A percentile compares a stretch with the other conserved stretches of the same genome.
phyloP scores from a whole-genome alignment of 2,329 filamentous ascomycete genomes.

The Sporothrix phasma region DNA sequence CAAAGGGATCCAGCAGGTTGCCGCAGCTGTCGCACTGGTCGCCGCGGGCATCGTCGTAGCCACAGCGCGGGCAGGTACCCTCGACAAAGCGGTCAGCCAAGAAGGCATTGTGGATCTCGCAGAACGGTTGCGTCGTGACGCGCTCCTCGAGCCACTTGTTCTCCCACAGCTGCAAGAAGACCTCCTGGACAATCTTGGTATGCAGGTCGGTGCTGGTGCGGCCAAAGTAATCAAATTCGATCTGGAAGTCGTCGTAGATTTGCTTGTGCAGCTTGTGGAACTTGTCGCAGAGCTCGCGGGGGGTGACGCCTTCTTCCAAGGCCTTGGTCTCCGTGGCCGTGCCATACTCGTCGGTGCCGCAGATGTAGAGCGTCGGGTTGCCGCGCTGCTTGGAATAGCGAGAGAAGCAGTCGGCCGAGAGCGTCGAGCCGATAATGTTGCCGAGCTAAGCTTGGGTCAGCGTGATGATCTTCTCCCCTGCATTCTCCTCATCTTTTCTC shows the following conservation, averaged over 20 bases:
- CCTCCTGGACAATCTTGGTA: conserved; percentile 84
- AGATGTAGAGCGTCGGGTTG: conserved; percentile 73
- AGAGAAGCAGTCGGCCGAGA: conserved; percentile 80
- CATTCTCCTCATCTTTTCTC: too few relatives aligned
- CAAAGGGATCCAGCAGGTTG: conserved; percentile 58
- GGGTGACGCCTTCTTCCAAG: conserved; percentile 72
- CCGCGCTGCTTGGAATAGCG: conserved; percentile 73
- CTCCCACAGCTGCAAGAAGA: conserved; percentile 78
- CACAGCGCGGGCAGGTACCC: conserved; percentile 64
- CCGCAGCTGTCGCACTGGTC: conserved; percentile 60
- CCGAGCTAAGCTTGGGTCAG: conserved; percentile 53
- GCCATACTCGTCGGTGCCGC: conserved; percentile 61
- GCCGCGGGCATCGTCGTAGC: conserved; percentile 59
- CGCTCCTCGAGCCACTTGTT: conserved; percentile 84
- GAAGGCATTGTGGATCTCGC: conserved; percentile 57
- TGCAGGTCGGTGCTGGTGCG: conserved; percentile 83
- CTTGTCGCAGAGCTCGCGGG: conserved; percentile 73
- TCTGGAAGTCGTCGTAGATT: conserved; percentile 93
- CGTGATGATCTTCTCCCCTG: too few relatives aligned
- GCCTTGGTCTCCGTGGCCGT: conserved; percentile 95
- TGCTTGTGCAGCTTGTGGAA: conserved; percentile 83
- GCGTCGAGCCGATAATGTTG: conserved; percentile 76
- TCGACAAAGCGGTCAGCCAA: conserved; percentile 77
- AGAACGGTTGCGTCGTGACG: conserved; percentile 82
- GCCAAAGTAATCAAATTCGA: conserved; percentile 90